phyloP scores from a whole-genome alignment of 768 basidiomycete species.

The Suillus subluteus region DNA sequence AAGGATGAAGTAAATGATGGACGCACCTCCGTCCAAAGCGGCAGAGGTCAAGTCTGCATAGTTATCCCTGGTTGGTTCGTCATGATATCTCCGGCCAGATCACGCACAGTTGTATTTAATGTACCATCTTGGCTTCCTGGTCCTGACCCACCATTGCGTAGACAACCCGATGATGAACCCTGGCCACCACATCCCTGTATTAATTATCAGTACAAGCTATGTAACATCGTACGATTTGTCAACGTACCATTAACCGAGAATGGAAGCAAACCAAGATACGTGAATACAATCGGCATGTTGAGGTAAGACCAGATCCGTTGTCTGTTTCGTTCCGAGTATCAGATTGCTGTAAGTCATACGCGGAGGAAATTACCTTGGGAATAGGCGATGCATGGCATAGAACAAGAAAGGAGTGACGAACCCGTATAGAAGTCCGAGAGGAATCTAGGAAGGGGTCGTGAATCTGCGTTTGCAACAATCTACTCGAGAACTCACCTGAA shows the following conservation, averaged over 20 bases:
- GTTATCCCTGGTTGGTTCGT: neutral
- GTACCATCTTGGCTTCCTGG: conserved; percentile 47
- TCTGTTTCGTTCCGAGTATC: conserved; percentile 6
- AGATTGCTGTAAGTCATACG: conserved; percentile 2
- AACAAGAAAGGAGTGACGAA: conserved; percentile 34
- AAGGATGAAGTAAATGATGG: conserved; percentile 53
- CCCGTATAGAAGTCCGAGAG: conserved; percentile 35
- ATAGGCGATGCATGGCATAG: conserved; percentile 26
- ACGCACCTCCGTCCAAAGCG: conserved; percentile 52
- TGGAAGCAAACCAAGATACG: conserved; percentile 32
- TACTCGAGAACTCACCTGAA: conserved; percentile 36
- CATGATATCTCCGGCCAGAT: neutral
- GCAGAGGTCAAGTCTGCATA: conserved; percentile 45
- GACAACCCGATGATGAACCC: conserved; percentile 53
- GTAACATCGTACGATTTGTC: neutral
- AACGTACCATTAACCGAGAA: conserved; percentile 27
- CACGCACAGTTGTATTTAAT: conserved; percentile 39
- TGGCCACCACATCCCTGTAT: conserved; percentile 46
- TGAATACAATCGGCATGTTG: conserved; percentile 27
- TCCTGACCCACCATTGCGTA: conserved; percentile 54
- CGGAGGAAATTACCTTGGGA: conserved; percentile 22
- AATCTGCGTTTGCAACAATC: conserved; percentile 5
- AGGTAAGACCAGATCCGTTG: conserved; percentile 27
- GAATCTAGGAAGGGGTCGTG: conserved; percentile 12
- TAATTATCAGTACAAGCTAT: neutral